Evolutionary conservation across 176 grass and related monocot genomes (phyloP).

Genomic region (Puya raimondii): DNA sequence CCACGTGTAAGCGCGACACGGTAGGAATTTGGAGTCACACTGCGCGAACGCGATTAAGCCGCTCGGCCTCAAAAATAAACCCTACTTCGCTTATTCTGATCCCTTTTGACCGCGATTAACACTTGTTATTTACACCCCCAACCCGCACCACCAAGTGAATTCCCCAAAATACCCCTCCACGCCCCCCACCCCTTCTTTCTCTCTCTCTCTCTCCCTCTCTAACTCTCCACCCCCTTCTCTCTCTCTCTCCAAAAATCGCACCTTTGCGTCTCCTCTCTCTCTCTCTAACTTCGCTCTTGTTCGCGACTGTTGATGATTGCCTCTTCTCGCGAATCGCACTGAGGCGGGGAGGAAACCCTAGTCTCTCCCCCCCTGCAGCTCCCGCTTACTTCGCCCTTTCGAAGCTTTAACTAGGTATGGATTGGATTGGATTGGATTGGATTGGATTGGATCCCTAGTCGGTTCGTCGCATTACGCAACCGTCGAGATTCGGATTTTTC

Average conservation of each 20-base stretch:
- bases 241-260: slow-evolving; percentile 19
- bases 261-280: slow-evolving; percentile 6
- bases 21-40: no score
- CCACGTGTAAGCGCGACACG: no score
- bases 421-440: not conserved
- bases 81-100: not conserved
- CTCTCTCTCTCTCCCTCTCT: slow-evolving; percentile 10
- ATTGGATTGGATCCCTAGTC: not conserved
- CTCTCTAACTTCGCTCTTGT: not conserved
- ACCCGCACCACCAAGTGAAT: not conserved
- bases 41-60: not conserved
- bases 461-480: not conserved
- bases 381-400: no score
- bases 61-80: not conserved
- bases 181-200: not conserved
- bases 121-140: not conserved
- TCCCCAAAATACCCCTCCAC: not conserved
- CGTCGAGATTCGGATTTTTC: not conserved
- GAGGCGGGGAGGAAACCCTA: slow-evolving; percentile 26
- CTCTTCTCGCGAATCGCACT: slow-evolving; percentile 28
- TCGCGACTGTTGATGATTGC: slow-evolving; percentile 16
- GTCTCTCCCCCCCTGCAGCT: slow-evolving; percentile 3
- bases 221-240: slow-evolving; percentile 3
- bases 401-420: no score
- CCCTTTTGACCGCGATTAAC: not conserved